Base-by-base conservation (phyloP, 2,329 filamentous ascomycete species). In the Trichophyton mentagrophytes region DNA sequence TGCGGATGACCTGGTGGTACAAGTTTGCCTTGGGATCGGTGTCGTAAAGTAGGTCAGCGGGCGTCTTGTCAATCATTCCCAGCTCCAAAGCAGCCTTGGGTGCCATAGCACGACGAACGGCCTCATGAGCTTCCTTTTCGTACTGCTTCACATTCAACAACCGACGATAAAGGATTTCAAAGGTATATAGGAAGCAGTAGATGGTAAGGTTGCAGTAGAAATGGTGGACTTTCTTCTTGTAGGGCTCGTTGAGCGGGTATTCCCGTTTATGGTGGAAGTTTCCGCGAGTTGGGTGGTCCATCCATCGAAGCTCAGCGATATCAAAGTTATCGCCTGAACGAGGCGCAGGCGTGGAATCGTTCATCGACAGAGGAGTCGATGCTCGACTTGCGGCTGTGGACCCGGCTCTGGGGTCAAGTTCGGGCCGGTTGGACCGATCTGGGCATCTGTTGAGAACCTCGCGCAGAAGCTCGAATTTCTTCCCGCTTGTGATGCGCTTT, bases 161-260 rank as follows among this genome's bases (percentile, higher is more conserved):
- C 46, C 93, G 85, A 68, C 85, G 84, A 74, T 96, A 97, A 3
- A 99, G 78, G n/a, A 87, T 88, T 70, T 96, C 85, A 72, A 99
- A 93, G 63, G 96, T 86, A 66, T 87, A 89, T 77, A 99, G 88
- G 79, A 99, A 97, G 74, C 93, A 91, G 71, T 90, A 96, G 62
- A 99, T 86, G 2, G 87, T 89, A 68, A 90, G 83, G 72, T 96
- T 97, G 71, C 86, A 87, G 77, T 95, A 99, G 71, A 97, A 84
- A 70, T 92, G 92, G 77, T 90, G 95, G 74, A 84, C 85, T 9
- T 85, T 85, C 55, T 91, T 88, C 66, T 82, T 81, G 74, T 93
- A 95, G 61, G 88, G 85, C 58, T 90, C 88, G 63, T 96, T 90
- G 47, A 82, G 63, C 76, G 87, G 78, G 81, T 92, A 74, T 82